Percentiles rank a stretch among this genome's conserved stretches.
Conservation (phyloP, 192 early-diverging fungal genomes). For the Gorgonomyces haynaldii region DNA sequence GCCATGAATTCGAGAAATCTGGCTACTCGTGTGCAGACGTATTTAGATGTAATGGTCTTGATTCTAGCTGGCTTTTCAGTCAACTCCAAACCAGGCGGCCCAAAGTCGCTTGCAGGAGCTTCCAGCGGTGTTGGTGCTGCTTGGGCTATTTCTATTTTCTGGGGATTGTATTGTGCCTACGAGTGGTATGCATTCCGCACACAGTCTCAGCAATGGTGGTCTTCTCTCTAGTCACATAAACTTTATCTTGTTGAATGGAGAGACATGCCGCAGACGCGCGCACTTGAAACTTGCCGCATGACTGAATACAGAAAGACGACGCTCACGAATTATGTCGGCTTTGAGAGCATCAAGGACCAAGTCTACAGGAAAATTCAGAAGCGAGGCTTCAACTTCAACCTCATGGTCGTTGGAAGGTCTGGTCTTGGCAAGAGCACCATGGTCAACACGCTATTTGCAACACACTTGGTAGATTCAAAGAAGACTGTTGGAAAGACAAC, state of each 20-base stretch:
- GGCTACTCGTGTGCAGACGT: neutral
- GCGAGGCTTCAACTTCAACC: conserved; percentile 94
- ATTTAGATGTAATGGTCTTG: too few species aligned
- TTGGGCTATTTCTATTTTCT: conserved; percentile 18
- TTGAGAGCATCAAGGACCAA: conserved; percentile 93
- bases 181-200: conserved; percentile 2
- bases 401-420: conserved; percentile 95
- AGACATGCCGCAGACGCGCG: too few species aligned
- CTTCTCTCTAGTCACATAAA: neutral
- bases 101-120: too few species aligned
- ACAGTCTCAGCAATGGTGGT: conserved; percentile 5
- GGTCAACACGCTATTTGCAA: conserved; percentile 95
- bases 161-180: conserved; percentile 16
- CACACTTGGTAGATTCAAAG: conserved; percentile 90
- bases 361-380: conserved; percentile 96
- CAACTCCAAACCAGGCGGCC: too few species aligned
- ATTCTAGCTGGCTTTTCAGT: too few species aligned
- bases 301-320: too few species aligned
- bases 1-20: conserved; percentile 14
- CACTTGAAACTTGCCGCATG: too few species aligned
- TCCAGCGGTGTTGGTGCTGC: conserved; percentile 9
- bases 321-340: conserved; percentile 72
- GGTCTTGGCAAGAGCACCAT: conserved; percentile 97
- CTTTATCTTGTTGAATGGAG: conserved; percentile 3
- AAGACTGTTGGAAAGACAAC: conserved; percentile 66